Conservation (phyloP, 2,329 filamentous ascomycete species). For the Furcasterigmium sp. region DNA sequence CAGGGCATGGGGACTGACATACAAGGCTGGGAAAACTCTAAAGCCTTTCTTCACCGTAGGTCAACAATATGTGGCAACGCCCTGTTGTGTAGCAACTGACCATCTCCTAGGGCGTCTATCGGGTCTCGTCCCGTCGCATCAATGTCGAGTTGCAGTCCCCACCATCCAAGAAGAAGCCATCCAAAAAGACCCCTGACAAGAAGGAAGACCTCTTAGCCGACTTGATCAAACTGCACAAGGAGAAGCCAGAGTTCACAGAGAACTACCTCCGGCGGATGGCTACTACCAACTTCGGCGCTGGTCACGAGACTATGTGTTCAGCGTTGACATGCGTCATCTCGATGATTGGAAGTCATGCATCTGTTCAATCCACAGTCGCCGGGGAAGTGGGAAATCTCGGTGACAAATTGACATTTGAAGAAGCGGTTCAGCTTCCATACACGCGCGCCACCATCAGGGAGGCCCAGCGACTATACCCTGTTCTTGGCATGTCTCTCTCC, state of each 20-base stretch:
- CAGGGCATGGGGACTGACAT: slow-evolving; percentile 38
- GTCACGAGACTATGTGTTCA: slow-evolving; percentile 49
- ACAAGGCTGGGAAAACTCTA: slow-evolving; percentile 35
- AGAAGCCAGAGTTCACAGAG: slow-evolving; percentile 39
- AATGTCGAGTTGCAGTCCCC: slow-evolving; percentile 18
- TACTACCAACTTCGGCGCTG: slow-evolving; percentile 50
- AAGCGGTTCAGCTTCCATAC: slow-evolving; percentile 20
- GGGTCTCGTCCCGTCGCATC: slow-evolving; percentile 25
- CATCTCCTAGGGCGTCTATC: slow-evolving; percentile 6
- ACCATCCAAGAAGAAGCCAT: slow-evolving; percentile 13
- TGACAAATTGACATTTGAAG: slow-evolving; percentile 15
- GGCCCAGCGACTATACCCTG: slow-evolving; percentile 44
- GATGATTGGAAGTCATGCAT: slow-evolving; percentile 35
- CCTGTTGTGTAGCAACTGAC: background rate
- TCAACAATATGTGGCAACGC: background rate
- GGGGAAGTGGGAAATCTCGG: slow-evolving; percentile 18
- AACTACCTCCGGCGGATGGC: slow-evolving; percentile 45
- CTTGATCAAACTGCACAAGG: slow-evolving; percentile 38
- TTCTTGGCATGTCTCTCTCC: slow-evolving; percentile 45
- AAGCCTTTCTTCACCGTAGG: slow-evolving; percentile 44
- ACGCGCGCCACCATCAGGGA: slow-evolving; percentile 44
- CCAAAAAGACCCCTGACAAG: slow-evolving; percentile 17
- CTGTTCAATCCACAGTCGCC: slow-evolving; percentile 24
- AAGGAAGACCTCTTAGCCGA: slow-evolving; percentile 38
- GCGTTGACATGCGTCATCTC: slow-evolving; percentile 43